A percentile compares a stretch with the other conserved stretches of the same genome.
Evolutionary conservation across 371 early-diverging fungal genomes (phyloP).

Genomic region (Paraphysoderma sedebokerense): DNA sequence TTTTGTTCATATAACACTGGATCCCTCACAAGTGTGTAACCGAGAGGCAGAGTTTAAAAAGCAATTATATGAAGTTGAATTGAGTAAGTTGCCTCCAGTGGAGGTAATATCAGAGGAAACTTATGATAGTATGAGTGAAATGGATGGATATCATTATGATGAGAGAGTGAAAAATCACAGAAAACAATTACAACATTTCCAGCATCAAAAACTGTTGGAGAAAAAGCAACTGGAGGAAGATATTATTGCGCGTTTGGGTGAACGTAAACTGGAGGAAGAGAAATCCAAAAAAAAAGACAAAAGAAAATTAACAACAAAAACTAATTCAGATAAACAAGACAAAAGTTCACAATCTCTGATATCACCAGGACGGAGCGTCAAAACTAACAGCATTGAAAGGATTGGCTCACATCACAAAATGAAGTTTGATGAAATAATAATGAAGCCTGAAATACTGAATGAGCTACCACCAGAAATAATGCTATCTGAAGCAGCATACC

Average conservation of each 20-base stretch:
- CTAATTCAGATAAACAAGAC: no score
- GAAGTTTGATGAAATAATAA: no score
- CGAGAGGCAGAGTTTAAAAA: constrained; percentile 17
- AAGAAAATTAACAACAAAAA: no score
- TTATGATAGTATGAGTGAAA: constrained; percentile 21
- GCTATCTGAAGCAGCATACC: neutral
- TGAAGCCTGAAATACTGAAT: neutral
- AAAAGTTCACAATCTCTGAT: no score
- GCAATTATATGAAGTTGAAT: constrained; percentile 4
- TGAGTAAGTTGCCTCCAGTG: constrained; percentile 9
- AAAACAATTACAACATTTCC: constrained; percentile 24
- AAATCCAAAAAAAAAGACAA: constrained; percentile 8
- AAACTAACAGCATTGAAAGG: no score
- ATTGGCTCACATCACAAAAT: no score
- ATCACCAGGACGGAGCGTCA: no score
- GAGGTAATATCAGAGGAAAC: constrained; percentile 25
- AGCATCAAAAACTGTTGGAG: constrained; percentile 19
- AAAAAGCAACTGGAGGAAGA: constrained; percentile 24
- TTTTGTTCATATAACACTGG: constrained; percentile 17
- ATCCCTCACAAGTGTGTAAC: constrained; percentile 17
- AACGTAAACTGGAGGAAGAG: constrained; percentile 26
- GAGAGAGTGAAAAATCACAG: constrained; percentile 12
- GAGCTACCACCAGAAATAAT: neutral
- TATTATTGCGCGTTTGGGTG: constrained; percentile 13
- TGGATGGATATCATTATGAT: constrained; percentile 21